Base-by-base conservation (phyloP, 1,139 yeast species). In the Blastobotrys petasosporus region DNA sequence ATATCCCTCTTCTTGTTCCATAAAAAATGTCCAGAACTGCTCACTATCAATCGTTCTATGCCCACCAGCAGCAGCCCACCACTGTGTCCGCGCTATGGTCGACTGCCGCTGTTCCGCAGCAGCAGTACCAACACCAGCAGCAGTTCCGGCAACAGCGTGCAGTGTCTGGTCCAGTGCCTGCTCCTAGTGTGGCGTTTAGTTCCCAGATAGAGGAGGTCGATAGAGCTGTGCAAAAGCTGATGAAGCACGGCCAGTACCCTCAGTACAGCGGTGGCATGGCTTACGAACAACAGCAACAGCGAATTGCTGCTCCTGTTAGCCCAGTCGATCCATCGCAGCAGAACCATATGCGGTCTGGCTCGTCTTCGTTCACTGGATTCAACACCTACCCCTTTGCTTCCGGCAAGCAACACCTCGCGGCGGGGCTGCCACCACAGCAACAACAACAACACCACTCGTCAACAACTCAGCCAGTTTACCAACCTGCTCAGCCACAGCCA, bases 171-270 rank as follows among this genome's bases (percentile, higher is more conserved):
- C 16, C 20, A 4, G 25, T 13, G 20, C 20, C 20, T 37, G 28
- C 20, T 9, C 33, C 33, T 11, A 9, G 39, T 9, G 37, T 41
- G 17, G 45, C 48, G 3, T 45, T 45, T 25, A 42, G 39, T 11
- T 45, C 48, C 4, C 48, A 45, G 32, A 13, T 38, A 30, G 48
- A 45, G 34, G 45, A 45, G 42, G 39, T 45, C 16, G 48, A 45
- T 32, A 17, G 37, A 30, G 45, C 48, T n/a, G 41, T 41, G 42
- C 42, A 45, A 41, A 41, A 38, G 40, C 17, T 45, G 37, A 39
- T 35, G 13, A 30, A 32, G 31, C 41, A 37, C 32, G 45, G 45
- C 11, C 38, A 35, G 15, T 16, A 31, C 9, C 25, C 25, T 7
- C 33, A 31, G 15, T 31, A 31, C 33, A 20, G 25, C 25, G 7